Evolutionary conservation across 257 asterid species (phyloP), one percentile per base, ranked within the genome.

Genomic region (Apocynum venetum): DNA sequence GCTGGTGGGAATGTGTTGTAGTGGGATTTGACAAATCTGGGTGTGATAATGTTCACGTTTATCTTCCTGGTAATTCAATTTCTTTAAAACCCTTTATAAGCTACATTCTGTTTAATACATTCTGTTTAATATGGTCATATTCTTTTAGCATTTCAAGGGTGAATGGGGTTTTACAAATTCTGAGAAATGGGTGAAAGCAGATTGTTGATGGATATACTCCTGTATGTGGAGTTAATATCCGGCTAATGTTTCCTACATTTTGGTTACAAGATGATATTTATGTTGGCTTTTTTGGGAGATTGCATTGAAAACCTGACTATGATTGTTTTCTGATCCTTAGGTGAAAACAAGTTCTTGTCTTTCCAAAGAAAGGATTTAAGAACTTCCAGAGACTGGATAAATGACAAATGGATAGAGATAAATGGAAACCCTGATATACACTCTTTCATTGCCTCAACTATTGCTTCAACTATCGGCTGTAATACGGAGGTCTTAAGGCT

Each of bases 1-100:
- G 93, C 64, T 90, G 97, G 97, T 90, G 95, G 95, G 96, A 92
- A 87, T 91, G 91, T 38, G 84, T 91, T 36, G 80, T 88, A 10
- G 75, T 76, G 31, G 89, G 91, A 63, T 25, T 46, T 57, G 83
- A 75, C 80, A 66, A 80, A 53, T 66, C 76, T 60, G 49, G 79
- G 43, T 35, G 71, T 48, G 77, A 73, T 47, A 78, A 69, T 72
- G 76, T 86, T 65, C 86, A 81, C 48, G 85, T 92, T 47, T 92
- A 85, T 77, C 84, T 89, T 73, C 91, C 93, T 0, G 89, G 94
- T 90, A 63, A 71, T 8, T 77, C 76, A 53, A 55, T 46, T 14
- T 44, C 63, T 43, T 35, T 40, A 15, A 35, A 77, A 77, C 69
- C 48, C n/a, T 46, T 47, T 20, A 53, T 71, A 4, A 31, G 68